Evolutionary conservation across 1,139 yeast species (phyloP), one percentile per base, ranked within the genome.

Genomic region (Candida tropicalis): DNA sequence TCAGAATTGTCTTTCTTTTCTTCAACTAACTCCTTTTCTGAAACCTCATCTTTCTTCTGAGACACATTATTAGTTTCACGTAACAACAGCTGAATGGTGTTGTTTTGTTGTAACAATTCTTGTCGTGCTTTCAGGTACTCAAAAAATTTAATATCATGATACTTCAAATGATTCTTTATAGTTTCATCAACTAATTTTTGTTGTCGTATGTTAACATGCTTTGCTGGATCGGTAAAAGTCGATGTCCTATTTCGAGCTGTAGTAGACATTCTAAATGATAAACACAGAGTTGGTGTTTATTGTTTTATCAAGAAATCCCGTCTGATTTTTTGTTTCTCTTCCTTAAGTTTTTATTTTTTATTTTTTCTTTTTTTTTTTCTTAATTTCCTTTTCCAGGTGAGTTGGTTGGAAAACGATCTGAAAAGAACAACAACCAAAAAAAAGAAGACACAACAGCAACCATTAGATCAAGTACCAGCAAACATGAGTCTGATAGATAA

Each of bases 71-170:
- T 12, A 5, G 17, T n/a, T 3, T 36, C 24, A 8, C 23, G 22
- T 16, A 27, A 9, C 24, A 31, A 17, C 18, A 23, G 11, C 12
- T 22, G 33, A 6, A 36, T 29, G 10, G 26, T 13, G 13, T 12
- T 36, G 31, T 52, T 50, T n/a, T 63, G 43, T 35, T 54, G 60
- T 24, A 65, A 56, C 5, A 68, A 59, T 11, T 68, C 70, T 44
- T 65, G 71, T 47, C 79, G 55, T 10, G 67, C 50, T 35, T 57
- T 57, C 39, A 69, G 54, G 43, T 72, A 73, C 42, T 63, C 68
- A 6, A 53, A 40, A 3, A 70, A 58, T 10, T 58, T 47, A 41
- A 65, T 66, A 45, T 73, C 77, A 49, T 69, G 63, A 39, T 60
- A 65, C 41, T 58, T 58, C 38, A 73, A 60, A 48, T 61, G 62